Evolutionary conservation across 2,329 filamentous ascomycete species (phyloP).

Genomic region (Trichoderma sp.): DNA sequence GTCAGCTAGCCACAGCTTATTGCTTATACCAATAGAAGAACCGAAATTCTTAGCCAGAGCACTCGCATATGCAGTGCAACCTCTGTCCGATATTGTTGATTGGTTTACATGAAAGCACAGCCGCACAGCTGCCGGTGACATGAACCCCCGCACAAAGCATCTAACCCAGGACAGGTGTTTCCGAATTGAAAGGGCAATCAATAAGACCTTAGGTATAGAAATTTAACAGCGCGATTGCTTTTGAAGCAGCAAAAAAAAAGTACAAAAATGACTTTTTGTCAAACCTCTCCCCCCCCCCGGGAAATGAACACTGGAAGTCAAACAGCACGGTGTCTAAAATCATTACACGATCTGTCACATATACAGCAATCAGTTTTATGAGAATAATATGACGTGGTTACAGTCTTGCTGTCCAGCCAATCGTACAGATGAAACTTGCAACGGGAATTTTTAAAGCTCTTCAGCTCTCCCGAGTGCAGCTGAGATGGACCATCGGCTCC

Average conservation of each 20-base stretch:
- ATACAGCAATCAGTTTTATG: neutral
- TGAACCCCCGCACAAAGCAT: neutral
- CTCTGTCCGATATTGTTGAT: neutral
- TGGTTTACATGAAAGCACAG: neutral
- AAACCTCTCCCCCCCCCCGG: no score
- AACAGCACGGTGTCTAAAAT: neutral
- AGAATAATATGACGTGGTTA: neutral
- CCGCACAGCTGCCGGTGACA: neutral
- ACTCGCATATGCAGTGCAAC: neutral
- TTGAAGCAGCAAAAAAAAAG: neutral
- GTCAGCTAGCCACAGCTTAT: neutral
- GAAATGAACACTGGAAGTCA: no score
- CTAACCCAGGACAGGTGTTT: neutral
- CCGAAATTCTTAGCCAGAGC: neutral
- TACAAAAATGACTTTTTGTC: no score
- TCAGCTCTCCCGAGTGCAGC: neutral
- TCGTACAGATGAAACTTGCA: neutral
- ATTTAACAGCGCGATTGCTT: neutral
- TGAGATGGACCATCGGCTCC: neutral
- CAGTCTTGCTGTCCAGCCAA: neutral
- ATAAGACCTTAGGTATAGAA: neutral
- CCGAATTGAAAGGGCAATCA: neutral
- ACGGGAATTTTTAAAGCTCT: neutral
- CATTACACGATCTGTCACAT: neutral
- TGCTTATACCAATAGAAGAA: neutral